These are phyloP conservation scores for Rhodotorula sp. DNA, from an alignment of 1,284 basidiomycete genomes.

Conservation along the genomic window DNA sequence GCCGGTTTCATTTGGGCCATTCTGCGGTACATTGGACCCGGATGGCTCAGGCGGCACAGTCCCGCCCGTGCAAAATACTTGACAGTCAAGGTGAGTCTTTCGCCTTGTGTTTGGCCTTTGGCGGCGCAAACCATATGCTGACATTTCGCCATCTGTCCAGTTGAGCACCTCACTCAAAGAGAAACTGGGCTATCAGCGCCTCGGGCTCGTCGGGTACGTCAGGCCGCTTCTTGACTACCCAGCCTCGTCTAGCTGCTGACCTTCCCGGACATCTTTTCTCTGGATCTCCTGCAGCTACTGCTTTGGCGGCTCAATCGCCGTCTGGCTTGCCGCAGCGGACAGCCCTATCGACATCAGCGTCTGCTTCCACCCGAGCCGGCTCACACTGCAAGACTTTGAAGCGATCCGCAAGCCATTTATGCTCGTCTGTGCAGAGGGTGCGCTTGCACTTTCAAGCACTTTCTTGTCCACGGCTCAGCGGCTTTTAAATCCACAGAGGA, in stretches of 20 bases:
- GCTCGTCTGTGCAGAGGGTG: constrained; percentile 13
- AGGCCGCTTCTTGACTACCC: no score
- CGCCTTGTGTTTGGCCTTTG: no score
- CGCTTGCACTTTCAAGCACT: not conserved
- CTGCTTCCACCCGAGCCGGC: constrained; percentile 9
- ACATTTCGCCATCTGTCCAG: not conserved
- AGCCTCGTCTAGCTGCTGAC: not conserved
- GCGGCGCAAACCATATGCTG: not conserved
- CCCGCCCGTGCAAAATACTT: no score
- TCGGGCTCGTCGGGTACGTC: constrained; percentile 21
- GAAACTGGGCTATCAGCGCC: not conserved
- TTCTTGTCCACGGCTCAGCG: fast-evolving
- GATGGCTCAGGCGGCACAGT: constrained; percentile 1
- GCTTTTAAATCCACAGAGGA: constrained; percentile 7
- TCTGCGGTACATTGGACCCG: not conserved
- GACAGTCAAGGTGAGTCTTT: no score
- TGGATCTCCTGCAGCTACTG: not conserved
- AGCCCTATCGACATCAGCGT: constrained; percentile 7
- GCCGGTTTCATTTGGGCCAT: not conserved
- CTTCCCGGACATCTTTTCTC: not conserved
- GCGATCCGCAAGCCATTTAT: not conserved
- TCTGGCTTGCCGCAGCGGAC: constrained; percentile 3
- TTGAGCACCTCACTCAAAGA: constrained; percentile 12
- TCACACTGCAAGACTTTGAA: not conserved
- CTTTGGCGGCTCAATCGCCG: constrained; percentile 8